phyloP scores from a whole-genome alignment of 2,329 filamentous ascomycete genomes.

The Aspergillus phoenicis region DNA sequence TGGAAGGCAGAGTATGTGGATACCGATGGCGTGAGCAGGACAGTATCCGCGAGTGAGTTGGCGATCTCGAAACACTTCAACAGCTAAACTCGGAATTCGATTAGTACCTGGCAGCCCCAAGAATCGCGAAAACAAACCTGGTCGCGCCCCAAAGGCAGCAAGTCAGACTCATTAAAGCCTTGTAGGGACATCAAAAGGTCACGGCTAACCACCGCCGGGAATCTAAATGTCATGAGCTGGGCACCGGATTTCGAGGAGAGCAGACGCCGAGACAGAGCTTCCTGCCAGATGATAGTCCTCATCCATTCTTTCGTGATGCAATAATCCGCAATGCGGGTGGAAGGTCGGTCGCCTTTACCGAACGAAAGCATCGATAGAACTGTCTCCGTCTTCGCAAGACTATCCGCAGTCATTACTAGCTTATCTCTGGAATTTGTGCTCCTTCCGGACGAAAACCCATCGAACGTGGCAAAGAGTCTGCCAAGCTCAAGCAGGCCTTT shows the following conservation, averaged over 20 bases:
- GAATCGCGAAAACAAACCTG: conserved; percentile 24
- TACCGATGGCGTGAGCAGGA: conserved; percentile 22
- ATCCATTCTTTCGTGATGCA: conserved; percentile 37
- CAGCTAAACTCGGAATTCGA: conserved; percentile 18
- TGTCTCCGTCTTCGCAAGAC: conserved; percentile 26
- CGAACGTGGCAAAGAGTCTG: conserved; percentile 30
- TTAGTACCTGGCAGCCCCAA: neutral
- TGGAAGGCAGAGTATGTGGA: conserved; percentile 16
- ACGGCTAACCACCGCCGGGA: conserved; percentile 29
- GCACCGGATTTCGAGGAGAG: conserved; percentile 28
- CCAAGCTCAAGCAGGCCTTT: conserved; percentile 30
- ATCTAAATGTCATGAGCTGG: conserved; percentile 29
- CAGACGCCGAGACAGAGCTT: conserved; percentile 29
- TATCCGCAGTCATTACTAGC: neutral
- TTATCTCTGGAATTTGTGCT: neutral
- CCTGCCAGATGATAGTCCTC: conserved; percentile 37
- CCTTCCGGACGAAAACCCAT: conserved; percentile 20
- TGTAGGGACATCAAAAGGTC: conserved; percentile 29
- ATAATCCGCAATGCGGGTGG: conserved; percentile 31
- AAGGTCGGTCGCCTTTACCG: conserved; percentile 15
- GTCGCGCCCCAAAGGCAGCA: conserved; percentile 34
- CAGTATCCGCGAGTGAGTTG: conserved; percentile 34
- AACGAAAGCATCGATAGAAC: conserved; percentile 24
- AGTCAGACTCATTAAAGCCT: conserved; percentile 28
- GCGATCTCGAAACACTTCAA: conserved; percentile 38